Conservation (phyloP, 1,139 yeast genomes). For the Sugiyamaella grinbergsii region DNA sequence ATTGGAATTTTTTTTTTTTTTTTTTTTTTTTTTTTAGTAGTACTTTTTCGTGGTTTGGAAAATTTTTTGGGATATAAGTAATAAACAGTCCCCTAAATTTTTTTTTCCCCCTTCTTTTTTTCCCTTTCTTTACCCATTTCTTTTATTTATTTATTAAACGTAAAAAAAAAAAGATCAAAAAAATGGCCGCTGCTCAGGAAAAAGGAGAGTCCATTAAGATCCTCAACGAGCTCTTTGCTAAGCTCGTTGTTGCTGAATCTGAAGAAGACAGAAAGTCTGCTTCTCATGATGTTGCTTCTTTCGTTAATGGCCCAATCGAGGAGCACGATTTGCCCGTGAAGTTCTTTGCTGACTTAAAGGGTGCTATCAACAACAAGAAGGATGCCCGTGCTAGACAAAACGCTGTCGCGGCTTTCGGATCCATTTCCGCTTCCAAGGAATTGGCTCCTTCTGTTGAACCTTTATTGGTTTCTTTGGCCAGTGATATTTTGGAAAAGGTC, state of each 20-base stretch:
- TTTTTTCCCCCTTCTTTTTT: conserved; percentile 13
- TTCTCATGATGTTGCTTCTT: conserved; percentile 87
- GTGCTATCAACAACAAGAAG: conserved; percentile 81
- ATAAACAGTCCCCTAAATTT: conserved; percentile 4
- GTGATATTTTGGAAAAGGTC: conserved; percentile 70
- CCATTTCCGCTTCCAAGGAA: conserved; percentile 80
- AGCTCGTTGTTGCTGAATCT: conserved; percentile 82
- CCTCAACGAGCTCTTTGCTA: conserved; percentile 89
- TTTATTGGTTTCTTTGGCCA: conserved; percentile 74
- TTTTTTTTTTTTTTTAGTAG: too few species aligned
- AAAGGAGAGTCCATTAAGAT: conserved; percentile 51
- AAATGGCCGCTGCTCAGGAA: conserved; percentile 31
- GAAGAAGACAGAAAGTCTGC: conserved; percentile 79
- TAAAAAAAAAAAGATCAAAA: conserved; percentile 10
- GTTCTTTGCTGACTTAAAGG: conserved; percentile 76
- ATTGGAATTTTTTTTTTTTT: conserved; percentile 6
- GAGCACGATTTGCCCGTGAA: conserved; percentile 97
- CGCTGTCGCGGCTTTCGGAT: conserved; percentile 81
- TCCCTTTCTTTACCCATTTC: conserved; percentile 12
- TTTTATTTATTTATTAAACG: conserved; percentile 18
- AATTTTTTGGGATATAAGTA: conserved; percentile 14
- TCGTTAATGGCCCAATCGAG: conserved; percentile 94
- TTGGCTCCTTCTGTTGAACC: conserved; percentile 95
- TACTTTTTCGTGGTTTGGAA: neutral
- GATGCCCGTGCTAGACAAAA: conserved; percentile 61